Evolutionary conservation across 805 yeast genomes (phyloP).

Genomic region (Helenozyma baotianmanensis): DNA sequence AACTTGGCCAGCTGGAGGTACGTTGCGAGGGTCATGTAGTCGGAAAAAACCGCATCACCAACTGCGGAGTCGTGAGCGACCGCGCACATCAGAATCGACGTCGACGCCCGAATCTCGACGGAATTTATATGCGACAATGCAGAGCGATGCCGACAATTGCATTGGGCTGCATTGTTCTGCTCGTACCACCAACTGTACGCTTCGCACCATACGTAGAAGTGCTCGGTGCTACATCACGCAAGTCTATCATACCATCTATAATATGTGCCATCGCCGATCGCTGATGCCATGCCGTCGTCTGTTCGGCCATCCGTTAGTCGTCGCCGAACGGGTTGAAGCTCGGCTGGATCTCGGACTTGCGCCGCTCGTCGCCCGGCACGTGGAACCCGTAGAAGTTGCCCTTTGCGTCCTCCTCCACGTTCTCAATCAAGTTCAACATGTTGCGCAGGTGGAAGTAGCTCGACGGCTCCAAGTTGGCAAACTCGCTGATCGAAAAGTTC

Average conservation of each 20-base stretch:
- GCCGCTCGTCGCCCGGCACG: slow-evolving; percentile 4
- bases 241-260: too few relatives aligned
- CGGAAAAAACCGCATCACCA: neutral
- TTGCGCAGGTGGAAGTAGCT: slow-evolving; percentile 51
- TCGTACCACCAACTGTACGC: too few relatives aligned
- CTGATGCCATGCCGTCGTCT: too few relatives aligned
- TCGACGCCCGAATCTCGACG: neutral
- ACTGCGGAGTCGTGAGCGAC: too few relatives aligned
- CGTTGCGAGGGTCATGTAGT: slow-evolving; percentile 11
- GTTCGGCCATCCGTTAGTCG: neutral
- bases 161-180: too few relatives aligned
- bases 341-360: slow-evolving; percentile 10
- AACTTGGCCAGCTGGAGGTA: slow-evolving; percentile 16
- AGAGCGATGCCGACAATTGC: too few relatives aligned
- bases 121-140: too few relatives aligned
- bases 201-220: too few relatives aligned
- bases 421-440: slow-evolving; percentile 42
- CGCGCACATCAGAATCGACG: too few relatives aligned
- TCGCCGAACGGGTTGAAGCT: slow-evolving; percentile 14
- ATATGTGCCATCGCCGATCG: too few relatives aligned
- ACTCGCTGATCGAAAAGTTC: slow-evolving; percentile 41
- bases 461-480: slow-evolving; percentile 37
- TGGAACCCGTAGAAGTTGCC: slow-evolving; percentile 42
- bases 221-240: too few relatives aligned
- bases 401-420: slow-evolving; percentile 38